phyloP scores from a whole-genome alignment of 768 basidiomycete species.

The Podaxis sp. region DNA sequence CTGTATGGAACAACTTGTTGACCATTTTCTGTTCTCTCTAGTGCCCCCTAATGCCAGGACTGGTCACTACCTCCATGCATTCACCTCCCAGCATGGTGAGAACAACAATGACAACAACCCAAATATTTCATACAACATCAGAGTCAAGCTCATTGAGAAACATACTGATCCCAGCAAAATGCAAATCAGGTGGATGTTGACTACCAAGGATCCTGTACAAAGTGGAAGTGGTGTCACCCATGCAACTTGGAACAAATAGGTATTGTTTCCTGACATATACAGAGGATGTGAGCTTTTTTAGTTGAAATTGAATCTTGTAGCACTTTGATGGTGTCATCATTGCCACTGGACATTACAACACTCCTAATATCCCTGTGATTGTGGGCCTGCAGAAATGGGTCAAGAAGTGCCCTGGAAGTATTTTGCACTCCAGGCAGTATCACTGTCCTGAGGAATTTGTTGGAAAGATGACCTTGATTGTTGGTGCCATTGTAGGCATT shows the following conservation, averaged over 20 bases:
- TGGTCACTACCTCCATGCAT: conserved; percentile 37
- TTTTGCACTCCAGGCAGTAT: conserved; percentile 43
- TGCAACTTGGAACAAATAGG: conserved; percentile 38
- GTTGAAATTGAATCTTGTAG: conserved; percentile 21
- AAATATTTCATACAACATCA: conserved; percentile 41
- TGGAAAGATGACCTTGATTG: conserved; percentile 38
- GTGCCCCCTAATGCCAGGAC: conserved; percentile 33
- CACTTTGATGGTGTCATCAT: conserved; percentile 34
- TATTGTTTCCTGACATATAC: conserved; percentile 13
- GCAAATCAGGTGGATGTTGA: conserved; percentile 34
- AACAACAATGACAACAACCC: conserved; percentile 42
- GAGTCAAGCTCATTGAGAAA: conserved; percentile 46
- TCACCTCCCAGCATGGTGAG: conserved; percentile 38
- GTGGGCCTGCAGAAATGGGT: conserved; percentile 34
- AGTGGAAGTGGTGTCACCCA: conserved; percentile 18
- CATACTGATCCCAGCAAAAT: conserved; percentile 24
- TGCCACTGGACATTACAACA: conserved; percentile 33
- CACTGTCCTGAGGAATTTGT: conserved; percentile 33
- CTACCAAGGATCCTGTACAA: conserved; percentile 28
- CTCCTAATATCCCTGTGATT: conserved; percentile 31
- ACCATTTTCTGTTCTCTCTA: conserved; percentile 7
- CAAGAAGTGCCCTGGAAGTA: conserved; percentile 27
- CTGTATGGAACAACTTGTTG: not conserved
- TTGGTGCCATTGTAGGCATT: conserved; percentile 37
- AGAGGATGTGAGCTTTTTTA: not conserved